phyloP scores from a whole-genome alignment of 31 red algal species.

The Endocladia muricata region DNA sequence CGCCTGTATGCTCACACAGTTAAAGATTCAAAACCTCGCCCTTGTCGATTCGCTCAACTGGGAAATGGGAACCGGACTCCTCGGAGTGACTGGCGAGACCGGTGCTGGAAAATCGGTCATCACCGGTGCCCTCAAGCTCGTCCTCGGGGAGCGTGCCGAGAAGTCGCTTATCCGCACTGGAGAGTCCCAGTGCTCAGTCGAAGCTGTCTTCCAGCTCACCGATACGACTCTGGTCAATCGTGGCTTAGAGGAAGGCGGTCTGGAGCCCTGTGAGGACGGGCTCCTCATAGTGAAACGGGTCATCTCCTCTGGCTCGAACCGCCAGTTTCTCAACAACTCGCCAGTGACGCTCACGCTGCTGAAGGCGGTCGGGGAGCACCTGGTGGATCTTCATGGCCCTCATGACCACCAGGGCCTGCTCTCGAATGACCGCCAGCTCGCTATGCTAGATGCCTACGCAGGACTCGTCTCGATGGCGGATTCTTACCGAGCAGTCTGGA shows the following conservation, averaged over 20 bases:
- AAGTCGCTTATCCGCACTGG: conserved; percentile 1
- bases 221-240: neutral
- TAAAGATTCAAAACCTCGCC: conserved; percentile 12
- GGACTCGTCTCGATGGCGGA: neutral
- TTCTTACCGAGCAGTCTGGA: neutral
- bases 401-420: conserved; percentile 33
- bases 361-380: neutral
- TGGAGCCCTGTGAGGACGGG: neutral
- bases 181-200: neutral
- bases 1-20: neutral
- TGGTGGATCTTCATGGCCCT: conserved; percentile 28
- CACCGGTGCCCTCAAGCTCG: conserved; percentile 11
- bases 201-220: conserved; percentile 9
- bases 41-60: neutral
- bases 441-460: conserved; percentile 16
- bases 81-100: conserved; percentile 30
- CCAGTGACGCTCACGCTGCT: conserved; percentile 10
- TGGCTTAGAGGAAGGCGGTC: neutral
- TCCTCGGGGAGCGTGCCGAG: conserved; percentile 10
- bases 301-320: neutral
- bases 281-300: neutral
- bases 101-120: conserved; percentile 30
- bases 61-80: neutral
- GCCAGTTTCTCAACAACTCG: neutral
- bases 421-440: neutral